Evolutionary conservation across 768 basidiomycete species (phyloP).

Genomic region (Kwoniella pini): DNA sequence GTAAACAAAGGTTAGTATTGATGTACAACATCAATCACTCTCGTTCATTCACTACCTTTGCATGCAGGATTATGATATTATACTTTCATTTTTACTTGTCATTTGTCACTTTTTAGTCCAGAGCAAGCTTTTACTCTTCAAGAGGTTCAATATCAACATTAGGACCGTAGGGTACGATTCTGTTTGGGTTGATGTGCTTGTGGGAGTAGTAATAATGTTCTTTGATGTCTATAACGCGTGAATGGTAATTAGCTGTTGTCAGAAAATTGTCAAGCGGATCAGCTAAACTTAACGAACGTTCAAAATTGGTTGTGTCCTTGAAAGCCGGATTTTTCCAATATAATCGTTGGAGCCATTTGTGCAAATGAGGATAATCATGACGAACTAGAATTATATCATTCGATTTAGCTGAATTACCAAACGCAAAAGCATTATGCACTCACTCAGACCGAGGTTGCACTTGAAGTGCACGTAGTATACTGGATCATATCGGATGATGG

Average conservation of each 20-base stretch:
- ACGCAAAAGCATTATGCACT: constrained; percentile 20
- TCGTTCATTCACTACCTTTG: not conserved
- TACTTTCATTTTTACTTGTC: not conserved
- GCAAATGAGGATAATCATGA: constrained; percentile 78
- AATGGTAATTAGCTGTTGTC: not conserved
- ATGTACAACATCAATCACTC: not conserved
- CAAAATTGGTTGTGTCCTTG: constrained; percentile 80
- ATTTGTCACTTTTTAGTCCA: too few species aligned
- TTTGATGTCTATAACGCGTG: constrained; percentile 46
- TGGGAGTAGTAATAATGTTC: constrained; percentile 55
- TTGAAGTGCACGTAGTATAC: constrained; percentile 94
- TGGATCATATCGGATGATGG: constrained; percentile 65
- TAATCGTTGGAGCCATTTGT: constrained; percentile 76
- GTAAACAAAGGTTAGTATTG: constrained; percentile 20
- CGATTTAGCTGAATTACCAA: not conserved
- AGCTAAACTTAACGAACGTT: constrained; percentile 62
- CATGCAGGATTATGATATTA: not conserved
- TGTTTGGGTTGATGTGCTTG: constrained; percentile 71
- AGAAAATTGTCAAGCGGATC: not conserved
- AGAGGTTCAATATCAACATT: constrained; percentile 66
- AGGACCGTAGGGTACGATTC: constrained; percentile 76
- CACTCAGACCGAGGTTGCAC: constrained; percentile 71
- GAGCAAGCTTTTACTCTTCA: constrained; percentile 19
- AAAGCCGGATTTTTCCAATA: constrained; percentile 92
- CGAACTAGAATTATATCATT: constrained; percentile 59